A percentile compares a stretch with the other conserved stretches of the same genome.
Conservation (phyloP, 208 protist genomes). For the Blastocrithidia nonstop region DNA sequence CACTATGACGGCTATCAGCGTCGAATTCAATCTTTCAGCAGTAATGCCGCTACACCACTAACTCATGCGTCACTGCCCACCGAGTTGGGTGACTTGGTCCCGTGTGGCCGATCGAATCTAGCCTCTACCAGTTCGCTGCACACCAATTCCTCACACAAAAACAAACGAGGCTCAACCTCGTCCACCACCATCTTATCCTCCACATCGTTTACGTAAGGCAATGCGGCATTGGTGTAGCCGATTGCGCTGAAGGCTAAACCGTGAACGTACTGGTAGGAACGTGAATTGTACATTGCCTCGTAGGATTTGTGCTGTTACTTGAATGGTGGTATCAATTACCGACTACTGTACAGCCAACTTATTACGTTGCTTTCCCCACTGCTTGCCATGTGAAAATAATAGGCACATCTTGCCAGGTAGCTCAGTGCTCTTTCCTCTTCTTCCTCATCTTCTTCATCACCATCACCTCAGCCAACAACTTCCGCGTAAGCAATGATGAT, state of each 20-base stretch:
- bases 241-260: conserved; percentile 1
- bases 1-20: conserved; percentile 14
- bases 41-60: neutral
- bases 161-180: too few species aligned
- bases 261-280: conserved; percentile 28
- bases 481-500: too few species aligned
- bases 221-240: too few species aligned
- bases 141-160: neutral
- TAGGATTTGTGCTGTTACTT: conserved; percentile 53
- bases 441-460: neutral
- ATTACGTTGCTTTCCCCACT: conserved; percentile 7
- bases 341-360: conserved; percentile 15
- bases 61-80: too few species aligned
- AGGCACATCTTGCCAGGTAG: too few species aligned
- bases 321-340: conserved; percentile 76
- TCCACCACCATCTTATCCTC: neutral
- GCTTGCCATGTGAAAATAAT: neutral
- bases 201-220: neutral
- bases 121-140: too few species aligned
- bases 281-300: conserved; percentile 46
- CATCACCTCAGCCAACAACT: too few species aligned
- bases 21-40: conserved; percentile 3
- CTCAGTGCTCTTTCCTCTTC: neutral
- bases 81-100: too few species aligned
- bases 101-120: too few species aligned